A percentile compares a stretch with the other conserved stretches of the same genome.
Evolutionary conservation across 345 rosid species (phyloP).

Genomic region (Arabis hirsuta): DNA sequence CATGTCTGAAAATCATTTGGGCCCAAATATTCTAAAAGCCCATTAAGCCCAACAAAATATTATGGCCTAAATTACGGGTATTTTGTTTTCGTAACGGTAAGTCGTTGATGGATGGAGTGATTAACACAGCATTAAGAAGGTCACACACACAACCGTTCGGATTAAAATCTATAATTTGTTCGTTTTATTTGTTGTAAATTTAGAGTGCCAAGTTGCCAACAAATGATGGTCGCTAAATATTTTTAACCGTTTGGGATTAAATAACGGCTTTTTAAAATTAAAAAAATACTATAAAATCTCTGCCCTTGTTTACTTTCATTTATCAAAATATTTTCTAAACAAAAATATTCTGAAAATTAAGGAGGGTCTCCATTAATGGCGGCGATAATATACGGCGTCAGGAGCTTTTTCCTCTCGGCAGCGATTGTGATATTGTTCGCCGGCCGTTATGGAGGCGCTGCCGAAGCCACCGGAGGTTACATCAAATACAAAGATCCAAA

Average conservation of each 20-base stretch:
- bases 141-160: slow-evolving; percentile 28
- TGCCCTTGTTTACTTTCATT: background rate
- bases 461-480: slow-evolving; percentile 31
- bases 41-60: background rate
- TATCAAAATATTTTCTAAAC: background rate
- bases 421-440: slow-evolving; percentile 31
- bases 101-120: slow-evolving; percentile 19
- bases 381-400: slow-evolving; percentile 28
- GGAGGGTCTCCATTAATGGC: slow-evolving; percentile 30
- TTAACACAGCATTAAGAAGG: background rate
- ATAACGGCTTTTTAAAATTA: slow-evolving; percentile 12
- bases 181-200: slow-evolving; percentile 13
- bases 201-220: slow-evolving; percentile 6
- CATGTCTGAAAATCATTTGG: background rate
- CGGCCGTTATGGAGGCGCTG: slow-evolving; percentile 31
- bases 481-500: slow-evolving; percentile 56
- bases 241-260: slow-evolving; percentile 12
- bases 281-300: slow-evolving; percentile 3
- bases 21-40: slow-evolving; percentile 20
- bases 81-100: background rate
- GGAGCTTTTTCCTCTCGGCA: slow-evolving; percentile 15
- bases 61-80: background rate
- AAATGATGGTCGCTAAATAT: background rate
- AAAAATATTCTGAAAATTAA: slow-evolving; percentile 20
- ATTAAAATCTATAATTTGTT: background rate